These are phyloP conservation scores for Fusarium burgessii DNA, from an alignment of 2,329 filamentous ascomycete genomes.

Conservation along the genomic window DNA sequence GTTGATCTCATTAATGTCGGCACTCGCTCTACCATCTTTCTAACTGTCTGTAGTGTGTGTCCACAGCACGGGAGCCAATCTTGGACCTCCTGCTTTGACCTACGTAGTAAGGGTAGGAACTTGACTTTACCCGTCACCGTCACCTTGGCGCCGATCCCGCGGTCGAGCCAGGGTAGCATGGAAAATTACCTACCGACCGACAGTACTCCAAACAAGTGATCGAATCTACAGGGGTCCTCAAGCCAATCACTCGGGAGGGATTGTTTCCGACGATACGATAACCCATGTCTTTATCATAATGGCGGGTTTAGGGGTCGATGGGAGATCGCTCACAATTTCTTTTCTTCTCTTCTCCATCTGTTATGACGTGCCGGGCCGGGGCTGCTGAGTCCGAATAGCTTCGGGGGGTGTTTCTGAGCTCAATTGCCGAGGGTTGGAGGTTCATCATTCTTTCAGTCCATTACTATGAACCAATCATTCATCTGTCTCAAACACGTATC, in stretches of 20 bases:
- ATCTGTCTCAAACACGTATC: conserved; percentile 8
- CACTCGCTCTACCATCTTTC: conserved; percentile 3
- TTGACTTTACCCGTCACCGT: conserved; percentile 28
- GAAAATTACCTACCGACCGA: not conserved
- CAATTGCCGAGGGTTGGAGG: not conserved
- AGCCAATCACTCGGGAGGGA: conserved; percentile 20
- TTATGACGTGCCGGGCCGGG: conserved; percentile 25
- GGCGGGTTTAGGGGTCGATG: conserved; percentile 30
- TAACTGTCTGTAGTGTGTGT: not conserved
- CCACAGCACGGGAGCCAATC: conserved; percentile 33
- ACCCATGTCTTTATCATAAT: conserved; percentile 34
- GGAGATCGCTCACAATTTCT: conserved; percentile 26
- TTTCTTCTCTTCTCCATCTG: conserved; percentile 15
- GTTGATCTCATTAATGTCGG: conserved; percentile 27
- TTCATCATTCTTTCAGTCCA: not conserved
- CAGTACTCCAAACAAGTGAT: not conserved
- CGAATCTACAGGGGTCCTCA: conserved; percentile 18
- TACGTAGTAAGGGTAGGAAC: not conserved
- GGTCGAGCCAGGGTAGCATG: conserved; percentile 23
- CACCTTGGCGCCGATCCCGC: conserved; percentile 40
- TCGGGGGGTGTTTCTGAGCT: conserved; percentile 13
- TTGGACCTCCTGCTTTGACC: conserved; percentile 24
- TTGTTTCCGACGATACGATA: conserved; percentile 23
- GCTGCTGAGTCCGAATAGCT: conserved; percentile 22
- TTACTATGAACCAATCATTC: not conserved